Conservation (phyloP, 345 rosid genomes). For the Rhodomyrtus tomentosa region DNA sequence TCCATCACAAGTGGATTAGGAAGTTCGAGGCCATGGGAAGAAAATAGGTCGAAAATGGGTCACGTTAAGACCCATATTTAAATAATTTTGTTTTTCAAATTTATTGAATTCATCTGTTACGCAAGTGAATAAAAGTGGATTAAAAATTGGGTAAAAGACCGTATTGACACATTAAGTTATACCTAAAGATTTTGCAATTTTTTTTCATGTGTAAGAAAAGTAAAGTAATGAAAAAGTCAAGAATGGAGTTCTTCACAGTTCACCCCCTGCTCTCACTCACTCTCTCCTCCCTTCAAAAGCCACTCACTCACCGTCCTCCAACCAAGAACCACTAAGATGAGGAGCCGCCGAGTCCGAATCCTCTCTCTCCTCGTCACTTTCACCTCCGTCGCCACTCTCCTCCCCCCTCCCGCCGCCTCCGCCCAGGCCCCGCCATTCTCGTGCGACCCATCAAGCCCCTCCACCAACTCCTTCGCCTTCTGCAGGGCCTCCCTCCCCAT, state of each 20-base stretch:
- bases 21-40: no score
- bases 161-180: no score
- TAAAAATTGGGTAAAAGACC: no score
- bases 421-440: conserved; percentile 38
- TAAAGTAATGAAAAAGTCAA: neutral
- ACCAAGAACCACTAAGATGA: neutral
- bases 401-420: neutral
- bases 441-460: conserved; percentile 39
- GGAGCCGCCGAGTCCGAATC: neutral
- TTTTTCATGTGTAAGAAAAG: no score
- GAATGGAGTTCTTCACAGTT: neutral
- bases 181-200: no score
- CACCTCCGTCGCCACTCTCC: neutral
- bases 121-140: no score
- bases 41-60: no score
- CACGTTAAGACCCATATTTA: no score
- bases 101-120: no score
- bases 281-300: neutral
- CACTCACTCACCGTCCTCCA: no score
- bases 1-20: no score
- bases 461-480: conserved; percentile 35
- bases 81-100: no score
- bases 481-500: conserved; percentile 49
- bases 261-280: neutral
- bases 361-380: neutral